Conservation (phyloP, 2,329 filamentous ascomycete genomes). For the Blastomyces gilchristii region DNA sequence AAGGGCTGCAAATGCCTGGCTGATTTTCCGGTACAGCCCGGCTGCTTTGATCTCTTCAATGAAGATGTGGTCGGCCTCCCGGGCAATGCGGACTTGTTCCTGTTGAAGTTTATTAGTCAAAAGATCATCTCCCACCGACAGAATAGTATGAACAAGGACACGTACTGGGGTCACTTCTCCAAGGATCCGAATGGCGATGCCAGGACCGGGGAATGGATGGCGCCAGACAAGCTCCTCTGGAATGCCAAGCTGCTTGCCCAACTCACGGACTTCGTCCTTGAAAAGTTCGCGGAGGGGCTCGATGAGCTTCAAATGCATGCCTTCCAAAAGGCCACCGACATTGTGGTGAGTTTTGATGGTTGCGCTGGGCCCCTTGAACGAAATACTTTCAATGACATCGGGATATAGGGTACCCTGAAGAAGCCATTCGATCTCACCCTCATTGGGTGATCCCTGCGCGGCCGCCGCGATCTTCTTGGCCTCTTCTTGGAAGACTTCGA, state of each 20-base stretch:
- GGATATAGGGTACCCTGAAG: slow-evolving; percentile 76
- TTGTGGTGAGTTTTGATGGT: slow-evolving; percentile 63
- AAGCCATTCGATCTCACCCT: slow-evolving; percentile 75
- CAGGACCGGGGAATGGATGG: slow-evolving; percentile 64
- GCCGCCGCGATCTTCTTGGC: slow-evolving; percentile 63
- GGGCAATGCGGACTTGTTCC: slow-evolving; percentile 62
- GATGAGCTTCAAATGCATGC: slow-evolving; percentile 45
- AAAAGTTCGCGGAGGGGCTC: slow-evolving; percentile 67
- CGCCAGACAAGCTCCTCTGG: slow-evolving; percentile 65
- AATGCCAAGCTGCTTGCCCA: slow-evolving; percentile 60
- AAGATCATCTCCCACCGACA: too few relatives aligned
- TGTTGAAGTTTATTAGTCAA: slow-evolving; percentile 20
- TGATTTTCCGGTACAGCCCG: slow-evolving; percentile 47
- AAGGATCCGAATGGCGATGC: slow-evolving; percentile 61
- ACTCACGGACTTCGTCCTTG: slow-evolving; percentile 64
- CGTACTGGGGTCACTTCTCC: slow-evolving; percentile 50
- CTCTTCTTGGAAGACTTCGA: slow-evolving; percentile 73
- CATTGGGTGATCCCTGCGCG: slow-evolving; percentile 54
- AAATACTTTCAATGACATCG: slow-evolving; percentile 61
- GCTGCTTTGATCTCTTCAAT: slow-evolving; percentile 37
- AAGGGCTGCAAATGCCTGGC: slow-evolving; percentile 60
- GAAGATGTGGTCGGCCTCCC: slow-evolving; percentile 38
- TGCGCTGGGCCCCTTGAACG: slow-evolving; percentile 59
- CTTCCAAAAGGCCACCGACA: slow-evolving; percentile 56
- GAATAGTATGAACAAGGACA: not conserved